Evolutionary conservation across 257 asterid species (phyloP), one percentile per base, ranked within the genome.

Genomic region (Capsicum rhomboideum): DNA sequence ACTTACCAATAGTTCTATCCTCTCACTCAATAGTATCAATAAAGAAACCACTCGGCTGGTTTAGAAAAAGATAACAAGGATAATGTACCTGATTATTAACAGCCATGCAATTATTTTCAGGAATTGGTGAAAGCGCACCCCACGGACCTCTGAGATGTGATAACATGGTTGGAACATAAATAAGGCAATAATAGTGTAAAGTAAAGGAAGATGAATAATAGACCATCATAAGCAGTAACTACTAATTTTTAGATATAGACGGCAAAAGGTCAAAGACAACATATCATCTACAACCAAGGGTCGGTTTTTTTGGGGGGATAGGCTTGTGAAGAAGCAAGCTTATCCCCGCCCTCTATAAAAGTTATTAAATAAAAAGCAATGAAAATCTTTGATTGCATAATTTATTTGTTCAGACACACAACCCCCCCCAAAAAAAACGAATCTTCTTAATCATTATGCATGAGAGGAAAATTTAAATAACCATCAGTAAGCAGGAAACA

Each of bases 81-180:
- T 80, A 16, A 49, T 86, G 84, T 85, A 94, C 99, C 98, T 89
- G 92, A 78, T 86, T 28, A 86, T 94, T 92, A 82, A 92, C 92
- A 53, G 98, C 97, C 87, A 96, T 87, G 59, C 98, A 97, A 90
- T 96, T 96, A 85, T 92, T 96, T 90, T 96, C 98, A 1, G 98
- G 99, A 83, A 93, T 90, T 10, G 99, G 97, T 68, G 98, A 94
- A 88, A 96, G 98, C 44, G 98, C 90, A 75, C 97, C 96, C 99
- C 99, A 93, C 20, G 99, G 99, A 86, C 99, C 99, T 86, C 99
- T 96, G 91, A 66, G 72, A 69, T 55, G 78, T n/a, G 72, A 68
- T 85, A 79, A 82, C 72, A 69, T 69, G 84, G 74, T 75, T 49
- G 18, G 82, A 75, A 77, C 82, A 77, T 20, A 50, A 77, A 20